A percentile compares a stretch with the other conserved stretches of the same genome.
Evolutionary conservation across 257 asterid species (phyloP).

Genomic region (Scutellaria baicalensis): DNA sequence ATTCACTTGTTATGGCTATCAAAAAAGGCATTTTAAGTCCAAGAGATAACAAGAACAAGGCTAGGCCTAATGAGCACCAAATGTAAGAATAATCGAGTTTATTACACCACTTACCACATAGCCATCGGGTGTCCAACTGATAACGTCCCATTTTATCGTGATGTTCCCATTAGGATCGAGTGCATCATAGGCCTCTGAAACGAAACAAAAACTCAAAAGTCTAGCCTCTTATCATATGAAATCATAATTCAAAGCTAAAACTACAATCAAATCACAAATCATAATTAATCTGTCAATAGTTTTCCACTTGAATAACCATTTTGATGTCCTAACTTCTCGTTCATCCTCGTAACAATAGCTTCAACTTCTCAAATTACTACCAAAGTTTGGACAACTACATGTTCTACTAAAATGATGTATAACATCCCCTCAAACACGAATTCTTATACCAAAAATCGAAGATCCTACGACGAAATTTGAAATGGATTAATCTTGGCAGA

Average conservation of each 20-base stretch:
- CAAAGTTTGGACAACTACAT: too few relatives aligned
- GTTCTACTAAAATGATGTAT: neutral
- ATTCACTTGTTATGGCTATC: neutral
- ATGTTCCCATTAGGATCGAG: slow-evolving; percentile 63
- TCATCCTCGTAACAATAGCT: neutral
- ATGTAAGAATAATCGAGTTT: neutral
- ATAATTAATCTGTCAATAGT: neutral
- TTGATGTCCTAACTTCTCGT: neutral
- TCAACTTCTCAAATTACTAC: neutral
- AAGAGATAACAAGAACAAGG: too few relatives aligned
- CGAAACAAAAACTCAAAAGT: neutral
- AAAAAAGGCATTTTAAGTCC: too few relatives aligned
- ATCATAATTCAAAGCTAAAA: neutral
- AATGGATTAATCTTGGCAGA: neutral
- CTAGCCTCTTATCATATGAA: neutral
- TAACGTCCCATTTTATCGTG: slow-evolving; percentile 58
- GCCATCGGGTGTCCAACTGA: slow-evolving; percentile 59
- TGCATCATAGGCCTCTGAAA: slow-evolving; percentile 47
- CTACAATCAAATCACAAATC: neutral
- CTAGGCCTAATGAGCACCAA: neutral
- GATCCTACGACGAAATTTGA: neutral
- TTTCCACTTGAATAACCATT: neutral
- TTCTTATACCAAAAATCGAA: neutral
- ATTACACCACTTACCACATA: slow-evolving; percentile 37
- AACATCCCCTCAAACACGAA: neutral